These are phyloP conservation scores for Penicillium crystallinum DNA, from an alignment of 495 filamentous ascomycete genomes.

Conservation along the genomic window DNA sequence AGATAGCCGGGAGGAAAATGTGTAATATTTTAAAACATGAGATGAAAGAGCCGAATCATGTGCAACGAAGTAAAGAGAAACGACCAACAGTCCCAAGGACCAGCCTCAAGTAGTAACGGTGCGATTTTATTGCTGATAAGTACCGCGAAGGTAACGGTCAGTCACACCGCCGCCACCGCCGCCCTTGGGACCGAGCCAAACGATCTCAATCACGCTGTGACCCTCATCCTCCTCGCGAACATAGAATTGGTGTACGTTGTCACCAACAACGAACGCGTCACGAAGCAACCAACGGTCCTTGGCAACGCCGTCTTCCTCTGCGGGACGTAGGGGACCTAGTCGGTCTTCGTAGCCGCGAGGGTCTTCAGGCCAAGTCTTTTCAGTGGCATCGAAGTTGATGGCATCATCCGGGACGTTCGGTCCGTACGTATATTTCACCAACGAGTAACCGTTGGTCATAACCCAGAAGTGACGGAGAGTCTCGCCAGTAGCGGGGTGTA, in stretches of 20 bases:
- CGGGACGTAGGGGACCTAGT: constrained; percentile 47
- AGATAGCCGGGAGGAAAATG: constrained; percentile 12
- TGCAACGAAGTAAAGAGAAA: constrained; percentile 32
- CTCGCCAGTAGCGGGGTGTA: constrained; percentile 36
- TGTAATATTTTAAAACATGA: constrained; percentile 13
- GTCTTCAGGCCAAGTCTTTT: constrained; percentile 58
- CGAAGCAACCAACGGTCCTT: constrained; percentile 45
- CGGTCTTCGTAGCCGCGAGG: constrained; percentile 46
- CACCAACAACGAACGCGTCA: constrained; percentile 39
- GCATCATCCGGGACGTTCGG: constrained; percentile 37
- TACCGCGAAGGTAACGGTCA: constrained; percentile 26
- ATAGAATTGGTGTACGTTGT: constrained; percentile 47
- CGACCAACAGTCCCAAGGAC: constrained; percentile 19
- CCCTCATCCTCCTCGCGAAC: constrained; percentile 42
- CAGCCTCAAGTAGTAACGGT: constrained; percentile 16
- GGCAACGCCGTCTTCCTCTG: constrained; percentile 37
- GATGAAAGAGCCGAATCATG: constrained; percentile 30
- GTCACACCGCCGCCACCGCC: constrained; percentile 38
- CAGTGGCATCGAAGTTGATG: constrained; percentile 51
- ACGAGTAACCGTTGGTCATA: constrained; percentile 58
- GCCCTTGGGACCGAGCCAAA: constrained; percentile 46
- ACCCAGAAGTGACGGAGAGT: constrained; percentile 47
- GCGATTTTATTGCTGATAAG: constrained; percentile 24
- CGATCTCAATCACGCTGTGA: constrained; percentile 46
- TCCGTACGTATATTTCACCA: constrained; percentile 51